Conservation (phyloP, 2,329 filamentous ascomycete genomes). For the Cytospora chrysosperma region DNA sequence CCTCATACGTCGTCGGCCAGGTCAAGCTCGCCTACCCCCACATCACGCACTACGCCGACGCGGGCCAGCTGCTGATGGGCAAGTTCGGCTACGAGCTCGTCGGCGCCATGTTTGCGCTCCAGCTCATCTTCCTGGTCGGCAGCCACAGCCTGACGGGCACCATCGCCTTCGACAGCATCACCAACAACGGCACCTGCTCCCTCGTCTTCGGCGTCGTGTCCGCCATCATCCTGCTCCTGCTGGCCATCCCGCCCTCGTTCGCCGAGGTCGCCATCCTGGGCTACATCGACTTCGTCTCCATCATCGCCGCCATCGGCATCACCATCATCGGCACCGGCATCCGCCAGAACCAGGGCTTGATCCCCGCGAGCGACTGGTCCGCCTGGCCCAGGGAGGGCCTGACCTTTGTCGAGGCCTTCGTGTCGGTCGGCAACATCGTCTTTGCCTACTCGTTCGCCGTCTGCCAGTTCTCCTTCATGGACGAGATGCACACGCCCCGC, state of each 20-base stretch:
- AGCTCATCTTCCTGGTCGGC: slow-evolving; percentile 67
- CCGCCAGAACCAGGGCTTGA: slow-evolving; percentile 29
- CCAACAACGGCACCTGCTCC: slow-evolving; percentile 51
- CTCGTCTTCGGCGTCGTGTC: slow-evolving; percentile 47
- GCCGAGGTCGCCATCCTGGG: slow-evolving; percentile 49
- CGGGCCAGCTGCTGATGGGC: slow-evolving; percentile 61
- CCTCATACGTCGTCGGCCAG: slow-evolving; percentile 41
- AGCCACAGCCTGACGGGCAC: slow-evolving; percentile 71
- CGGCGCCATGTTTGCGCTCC: slow-evolving; percentile 59
- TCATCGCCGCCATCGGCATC: slow-evolving; percentile 61
- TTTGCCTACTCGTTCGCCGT: slow-evolving; percentile 64
- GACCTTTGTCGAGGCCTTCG: slow-evolving; percentile 55
- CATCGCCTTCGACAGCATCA: slow-evolving; percentile 66
- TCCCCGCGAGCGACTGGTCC: slow-evolving; percentile 39
- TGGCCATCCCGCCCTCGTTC: slow-evolving; percentile 49
- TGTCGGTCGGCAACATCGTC: slow-evolving; percentile 66
- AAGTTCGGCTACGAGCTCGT: slow-evolving; percentile 60
- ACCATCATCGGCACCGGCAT: slow-evolving; percentile 66
- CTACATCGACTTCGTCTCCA: slow-evolving; percentile 60
- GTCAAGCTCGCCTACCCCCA: slow-evolving; percentile 53
- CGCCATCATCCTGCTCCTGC: slow-evolving; percentile 44
- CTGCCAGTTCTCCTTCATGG: slow-evolving; percentile 54
- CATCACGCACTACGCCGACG: slow-evolving; percentile 67
- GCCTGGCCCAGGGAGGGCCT: slow-evolving; percentile 46
- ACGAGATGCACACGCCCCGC: slow-evolving; percentile 50